Evolutionary conservation across 2,329 filamentous ascomycete genomes (phyloP).

Genomic region (Fonsecaea monophora): DNA sequence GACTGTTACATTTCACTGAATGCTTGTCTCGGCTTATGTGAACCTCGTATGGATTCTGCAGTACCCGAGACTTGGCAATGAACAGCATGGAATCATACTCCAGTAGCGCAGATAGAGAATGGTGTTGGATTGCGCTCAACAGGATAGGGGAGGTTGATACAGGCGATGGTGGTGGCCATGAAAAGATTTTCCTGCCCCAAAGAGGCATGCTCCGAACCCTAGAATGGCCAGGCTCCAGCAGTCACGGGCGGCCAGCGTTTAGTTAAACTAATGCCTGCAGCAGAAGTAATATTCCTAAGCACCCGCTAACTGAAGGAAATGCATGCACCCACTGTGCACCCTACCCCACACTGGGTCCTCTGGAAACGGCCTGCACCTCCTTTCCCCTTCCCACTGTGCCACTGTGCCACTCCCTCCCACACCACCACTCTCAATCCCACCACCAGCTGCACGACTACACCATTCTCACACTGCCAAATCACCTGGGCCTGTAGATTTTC

Average conservation of each 20-base stretch:
- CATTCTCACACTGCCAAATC: background rate
- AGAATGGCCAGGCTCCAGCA: conserved; percentile 4
- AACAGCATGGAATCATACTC: background rate
- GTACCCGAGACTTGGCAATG: background rate
- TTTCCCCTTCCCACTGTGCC: background rate
- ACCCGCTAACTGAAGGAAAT: background rate
- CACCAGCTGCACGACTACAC: conserved; percentile 1
- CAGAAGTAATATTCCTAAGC: conserved; percentile 6
- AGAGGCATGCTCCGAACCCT: conserved; percentile 2
- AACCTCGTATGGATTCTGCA: conserved; percentile 3
- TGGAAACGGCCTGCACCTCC: conserved; percentile 1
- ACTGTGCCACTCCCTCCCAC: background rate
- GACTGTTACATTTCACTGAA: background rate
- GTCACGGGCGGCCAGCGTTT: background rate
- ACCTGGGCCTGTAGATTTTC: conserved; percentile 7
- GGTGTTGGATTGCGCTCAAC: background rate
- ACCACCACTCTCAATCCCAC: conserved; percentile 1
- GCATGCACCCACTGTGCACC: background rate
- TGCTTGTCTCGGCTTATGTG: background rate
- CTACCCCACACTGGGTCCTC: background rate
- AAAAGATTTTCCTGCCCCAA: conserved; percentile 5
- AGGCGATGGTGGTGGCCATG: conserved; percentile 1
- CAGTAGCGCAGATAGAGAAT: background rate
- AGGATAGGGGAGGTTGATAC: background rate
- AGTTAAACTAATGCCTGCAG: conserved; percentile 2